Evolutionary conservation across 1,284 basidiomycete species (phyloP), one percentile per base, ranked within the genome.

Genomic region (Austroboletus sp.): DNA sequence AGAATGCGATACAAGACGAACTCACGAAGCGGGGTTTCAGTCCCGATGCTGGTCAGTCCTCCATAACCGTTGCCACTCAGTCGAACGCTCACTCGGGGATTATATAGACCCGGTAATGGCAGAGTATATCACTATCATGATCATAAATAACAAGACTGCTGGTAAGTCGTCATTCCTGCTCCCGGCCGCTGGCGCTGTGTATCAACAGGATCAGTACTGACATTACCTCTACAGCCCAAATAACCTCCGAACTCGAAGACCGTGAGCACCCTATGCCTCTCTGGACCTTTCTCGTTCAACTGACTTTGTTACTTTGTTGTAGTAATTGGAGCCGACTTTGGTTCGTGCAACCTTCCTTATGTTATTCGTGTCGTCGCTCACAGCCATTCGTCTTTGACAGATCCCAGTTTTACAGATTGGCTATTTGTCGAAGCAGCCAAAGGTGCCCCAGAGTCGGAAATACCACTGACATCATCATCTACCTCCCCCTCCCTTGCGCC

Each of bases 81-180:
- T 37, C 4, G 2, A 46, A 37, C 1, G 25, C 47, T 57, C 17
- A 59, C 35, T 6, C 6, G 13, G 25, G 8, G 10, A 40, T 48
- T 39, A 50, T 45, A 6, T 50, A 85, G 88, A 91, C 65, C 76
- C 79, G n/a, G 85, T 89, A 53, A 90, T 90, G 88, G 85, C 87
- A 6, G 89, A 92, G 64, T 92, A 89, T 60, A 89, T 90, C 51
- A 87, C 87, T 17, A 91, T 92, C 53, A 90, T 92, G 89, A 78
- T 92, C 40, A 89, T 90, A 51, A 92, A 92, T 64, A 86, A 88
- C 67, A 92, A 91, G 71, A 84, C 84, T 46, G 66, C 80, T 55
- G 79, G 87, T 86, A 53, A 31, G 82, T 69, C 35, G 15, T 32
- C 15, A 19, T 29, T 37, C 17, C 27, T 39, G 1, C 30, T 23